Evolutionary conservation across 2,329 filamentous ascomycete genomes (phyloP).

Genomic region (Penicillium sp.): DNA sequence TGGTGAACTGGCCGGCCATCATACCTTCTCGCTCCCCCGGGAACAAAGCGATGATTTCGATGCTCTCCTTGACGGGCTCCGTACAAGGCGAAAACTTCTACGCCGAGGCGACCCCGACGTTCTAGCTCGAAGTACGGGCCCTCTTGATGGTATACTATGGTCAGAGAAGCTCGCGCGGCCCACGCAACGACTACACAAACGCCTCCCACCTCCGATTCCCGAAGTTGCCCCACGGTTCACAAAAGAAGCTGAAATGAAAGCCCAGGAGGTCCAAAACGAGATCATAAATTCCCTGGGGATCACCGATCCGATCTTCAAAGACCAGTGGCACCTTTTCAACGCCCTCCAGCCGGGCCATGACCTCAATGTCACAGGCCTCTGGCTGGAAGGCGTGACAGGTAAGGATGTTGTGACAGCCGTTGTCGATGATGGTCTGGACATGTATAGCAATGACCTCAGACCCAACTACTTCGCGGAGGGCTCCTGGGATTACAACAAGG

Average conservation of each 20-base stretch:
- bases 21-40: slow-evolving; percentile 77
- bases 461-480: slow-evolving; percentile 92
- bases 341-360: slow-evolving; percentile 80
- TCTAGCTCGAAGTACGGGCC: slow-evolving; percentile 42
- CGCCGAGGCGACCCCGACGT: slow-evolving; percentile 36
- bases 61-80: slow-evolving; percentile 56
- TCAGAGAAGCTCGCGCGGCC: slow-evolving; percentile 74
- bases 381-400: slow-evolving; percentile 88
- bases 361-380: slow-evolving; percentile 93
- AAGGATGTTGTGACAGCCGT: slow-evolving; percentile 89
- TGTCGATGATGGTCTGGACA: slow-evolving; percentile 93
- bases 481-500: slow-evolving; percentile 96
- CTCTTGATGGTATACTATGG: slow-evolving; percentile 75
- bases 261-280: slow-evolving; percentile 61
- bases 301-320: slow-evolving; percentile 83
- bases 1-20: slow-evolving; percentile 76
- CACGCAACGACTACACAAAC: slow-evolving; percentile 65
- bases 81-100: slow-evolving; percentile 66
- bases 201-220: slow-evolving; percentile 46
- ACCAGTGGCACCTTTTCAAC: slow-evolving; percentile 97
- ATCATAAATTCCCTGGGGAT: slow-evolving; percentile 74
- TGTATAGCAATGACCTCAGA: slow-evolving; percentile 90
- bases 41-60: slow-evolving; percentile 60
- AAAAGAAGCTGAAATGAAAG: slow-evolving; percentile 46
- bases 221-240: slow-evolving; percentile 37